phyloP scores from a whole-genome alignment of 2,329 filamentous ascomycete genomes.

The Paecilomyces formosus region DNA sequence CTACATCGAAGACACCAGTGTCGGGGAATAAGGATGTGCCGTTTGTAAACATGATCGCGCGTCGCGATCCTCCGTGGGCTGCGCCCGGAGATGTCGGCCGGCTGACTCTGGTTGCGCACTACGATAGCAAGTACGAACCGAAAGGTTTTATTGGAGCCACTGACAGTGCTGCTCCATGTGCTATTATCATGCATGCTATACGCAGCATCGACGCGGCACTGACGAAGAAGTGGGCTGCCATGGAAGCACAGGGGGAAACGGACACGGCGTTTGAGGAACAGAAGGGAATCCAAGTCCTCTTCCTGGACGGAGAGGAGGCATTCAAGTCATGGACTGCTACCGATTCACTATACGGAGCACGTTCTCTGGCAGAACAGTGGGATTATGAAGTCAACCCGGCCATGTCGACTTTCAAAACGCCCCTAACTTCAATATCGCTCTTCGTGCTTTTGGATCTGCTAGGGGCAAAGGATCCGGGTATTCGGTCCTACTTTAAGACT shows the following conservation, averaged over 20 bases:
- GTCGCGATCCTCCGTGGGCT: slow-evolving; percentile 79
- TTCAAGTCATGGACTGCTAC: slow-evolving; percentile 70
- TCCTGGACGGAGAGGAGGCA: slow-evolving; percentile 92
- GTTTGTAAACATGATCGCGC: slow-evolving; percentile 81
- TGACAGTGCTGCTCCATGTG: slow-evolving; percentile 90
- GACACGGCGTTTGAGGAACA: slow-evolving; percentile 58
- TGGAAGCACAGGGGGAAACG: slow-evolving; percentile 52
- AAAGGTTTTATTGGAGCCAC: slow-evolving; percentile 87
- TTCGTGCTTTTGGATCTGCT: slow-evolving; percentile 91
- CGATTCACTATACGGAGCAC: slow-evolving; percentile 83
- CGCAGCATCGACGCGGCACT: slow-evolving; percentile 71
- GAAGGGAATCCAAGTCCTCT: slow-evolving; percentile 77
- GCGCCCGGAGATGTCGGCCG: slow-evolving; percentile 66
- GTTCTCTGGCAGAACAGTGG: slow-evolving; percentile 76
- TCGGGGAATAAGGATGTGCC: slow-evolving; percentile 65
- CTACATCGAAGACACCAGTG: slow-evolving; percentile 72
- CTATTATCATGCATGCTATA: slow-evolving; percentile 83
- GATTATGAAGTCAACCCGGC: slow-evolving; percentile 61
- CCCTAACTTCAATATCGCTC: slow-evolving; percentile 71
- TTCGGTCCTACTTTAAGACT: slow-evolving; percentile 81
- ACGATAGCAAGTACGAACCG: slow-evolving; percentile 75
- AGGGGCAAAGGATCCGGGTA: slow-evolving; percentile 57
- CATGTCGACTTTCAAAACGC: slow-evolving; percentile 66
- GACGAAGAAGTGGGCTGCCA: slow-evolving; percentile 71
- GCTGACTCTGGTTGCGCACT: slow-evolving; percentile 85